Base-by-base conservation (phyloP, 768 basidiomycete species). In the Cantharellus cinnabarinus region DNA sequence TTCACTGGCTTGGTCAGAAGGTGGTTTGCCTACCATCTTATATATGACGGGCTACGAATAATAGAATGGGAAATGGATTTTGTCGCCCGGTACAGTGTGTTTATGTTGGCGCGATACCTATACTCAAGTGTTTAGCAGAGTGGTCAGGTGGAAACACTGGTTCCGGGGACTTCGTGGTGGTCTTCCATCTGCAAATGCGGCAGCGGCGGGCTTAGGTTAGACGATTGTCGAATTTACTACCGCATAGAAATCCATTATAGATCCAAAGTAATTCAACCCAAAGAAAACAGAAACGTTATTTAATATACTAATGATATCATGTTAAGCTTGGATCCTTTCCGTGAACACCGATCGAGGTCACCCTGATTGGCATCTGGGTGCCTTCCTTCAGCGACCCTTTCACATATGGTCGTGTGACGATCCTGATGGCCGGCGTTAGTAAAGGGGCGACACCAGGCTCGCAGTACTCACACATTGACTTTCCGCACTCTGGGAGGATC, bases 21-120 rank as follows among this genome's bases (percentile, higher is more conserved):
- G 60, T 88, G 84, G 84, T 85, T 85, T 83, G 70, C 69, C 62
- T 89, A 77, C 65, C 72, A 80, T 64, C 76, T 66, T 52, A 70
- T 71, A 14, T 81, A 82, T 62, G 68, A 72, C 41, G 68, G 71
- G 39, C 69, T 83, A 65, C 72, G 72, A 4, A 58, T 82, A 7
- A 62, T 77, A 7, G 88, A 90, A 65, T 70, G 71, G 5, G 67
- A 75, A 48, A 75, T 89, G 75, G 88, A 90, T 65, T 60, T 75
- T 4, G 71, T 77, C 50, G 85, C 81, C 1, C 76, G 73, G 58
- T 59, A 72, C 20, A 29, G 20, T 29, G 20, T 29, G 20, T 29
- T 29, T 29, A 29, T 29, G 20, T 29, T 29, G 20, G 81, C 81
- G 4, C 89, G 87, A 84, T 42, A 29, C 20, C 20, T 29, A 29